Conservation (phyloP, 2,329 filamentous ascomycete species). For the Paecilomyces niveus region DNA sequence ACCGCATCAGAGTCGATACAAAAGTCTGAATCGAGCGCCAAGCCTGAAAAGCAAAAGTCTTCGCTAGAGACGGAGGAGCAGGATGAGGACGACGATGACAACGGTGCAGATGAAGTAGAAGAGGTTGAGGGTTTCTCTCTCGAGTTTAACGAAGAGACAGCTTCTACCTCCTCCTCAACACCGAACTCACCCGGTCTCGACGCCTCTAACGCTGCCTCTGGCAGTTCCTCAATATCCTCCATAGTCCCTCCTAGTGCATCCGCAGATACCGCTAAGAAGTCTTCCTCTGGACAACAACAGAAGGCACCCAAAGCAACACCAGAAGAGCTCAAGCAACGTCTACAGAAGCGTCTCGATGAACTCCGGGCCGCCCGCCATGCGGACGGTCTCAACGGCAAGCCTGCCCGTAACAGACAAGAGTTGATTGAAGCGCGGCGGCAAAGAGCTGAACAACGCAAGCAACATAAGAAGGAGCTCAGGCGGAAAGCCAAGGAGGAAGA, state of each 20-base stretch:
- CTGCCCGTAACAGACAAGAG: conserved; percentile 80
- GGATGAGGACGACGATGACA: conserved; percentile 15
- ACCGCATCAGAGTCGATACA: conserved; percentile 11
- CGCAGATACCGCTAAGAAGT: conserved; percentile 17
- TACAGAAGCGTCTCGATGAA: conserved; percentile 76
- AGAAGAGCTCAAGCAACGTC: conserved; percentile 66
- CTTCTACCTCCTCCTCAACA: conserved; percentile 38
- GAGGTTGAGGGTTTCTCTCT: conserved; percentile 45
- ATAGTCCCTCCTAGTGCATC: conserved; percentile 41
- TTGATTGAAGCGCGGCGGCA: conserved; percentile 81
- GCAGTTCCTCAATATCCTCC: conserved; percentile 63
- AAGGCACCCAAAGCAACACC: conserved; percentile 64
- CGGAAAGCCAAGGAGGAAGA: conserved; percentile 73
- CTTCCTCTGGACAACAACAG: conserved; percentile 35
- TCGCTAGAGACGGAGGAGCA: conserved; percentile 13
- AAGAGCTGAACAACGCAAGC: conserved; percentile 80
- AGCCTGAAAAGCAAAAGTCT: conserved; percentile 11
- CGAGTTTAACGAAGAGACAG: conserved; percentile 33
- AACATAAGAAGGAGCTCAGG: conserved; percentile 80
- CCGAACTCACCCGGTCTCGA: conserved; percentile 54
- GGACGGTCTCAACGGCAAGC: conserved; percentile 72
- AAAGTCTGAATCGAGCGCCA: conserved; percentile 14
- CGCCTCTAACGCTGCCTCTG: conserved; percentile 42
- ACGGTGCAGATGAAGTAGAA: conserved; percentile 28
- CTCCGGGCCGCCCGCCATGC: conserved; percentile 82